Evolutionary conservation across 768 basidiomycete species (phyloP), one percentile per base, ranked within the genome.

Genomic region (Asterophora lycoperdoides): DNA sequence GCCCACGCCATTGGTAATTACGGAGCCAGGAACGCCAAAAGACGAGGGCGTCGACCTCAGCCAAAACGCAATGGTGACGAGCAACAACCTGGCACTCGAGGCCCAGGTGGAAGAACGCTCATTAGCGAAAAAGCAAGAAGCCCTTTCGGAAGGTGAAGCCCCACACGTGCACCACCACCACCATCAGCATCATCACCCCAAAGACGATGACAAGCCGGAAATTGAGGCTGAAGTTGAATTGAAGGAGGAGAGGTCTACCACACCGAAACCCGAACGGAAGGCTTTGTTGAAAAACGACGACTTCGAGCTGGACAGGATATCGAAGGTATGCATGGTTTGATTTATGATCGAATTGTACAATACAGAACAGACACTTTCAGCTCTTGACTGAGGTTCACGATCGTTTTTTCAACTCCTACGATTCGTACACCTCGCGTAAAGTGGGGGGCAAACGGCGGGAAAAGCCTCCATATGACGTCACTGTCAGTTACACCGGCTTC

Each of bases 271-370:
- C 3, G 78, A 80, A 14, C 78, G 77, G 49, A 90, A 86, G 62
- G 89, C 92, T 0, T 64, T 97, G 28, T 67, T 98, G 42, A 93
- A 86, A 68, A 89, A 93, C 51, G 82, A 94, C 53, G 95, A 98
- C 62, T 61, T 64, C 19, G 95, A 99, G 69, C 73, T 99, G 37
- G 69, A 72, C 8, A 74, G 95, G 36, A 73, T 99, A n/a, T 76
- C 79, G 50, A 78, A 75, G 68, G 93, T 93, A 58, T 46, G 55
- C 30, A 13, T 33, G n/a, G 41, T 39, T 34, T 28, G 15, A 44
- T 14, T 4, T 13, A 10, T 30, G 53, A 38, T n/a, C 39, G 10
- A 51, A 39, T 35, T 4, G 46, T 39, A 41, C 39, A 44, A 6
- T 6, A 18, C 14, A 33, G 49, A 40, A 18, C 14, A 33, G 49